phyloP scores from a whole-genome alignment of 73 alveolate species.

The Effrenium voratum region DNA sequence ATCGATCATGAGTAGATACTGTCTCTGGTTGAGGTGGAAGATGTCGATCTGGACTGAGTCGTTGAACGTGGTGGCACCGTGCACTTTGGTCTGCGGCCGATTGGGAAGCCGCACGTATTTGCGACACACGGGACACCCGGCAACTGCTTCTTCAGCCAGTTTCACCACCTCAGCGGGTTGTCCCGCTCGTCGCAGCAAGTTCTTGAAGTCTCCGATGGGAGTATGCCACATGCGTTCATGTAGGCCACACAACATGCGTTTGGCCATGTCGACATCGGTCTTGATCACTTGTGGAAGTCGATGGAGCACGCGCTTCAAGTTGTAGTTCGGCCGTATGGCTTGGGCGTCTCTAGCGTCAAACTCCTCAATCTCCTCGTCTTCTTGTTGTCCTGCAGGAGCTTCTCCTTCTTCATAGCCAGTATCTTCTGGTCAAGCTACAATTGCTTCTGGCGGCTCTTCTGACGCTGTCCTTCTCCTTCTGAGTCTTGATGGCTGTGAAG shows the following conservation, averaged over 20 bases:
- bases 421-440: no score
- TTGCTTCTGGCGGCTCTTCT: no score
- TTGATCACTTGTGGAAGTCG: not conserved
- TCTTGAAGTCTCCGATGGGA: not conserved
- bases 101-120: not conserved
- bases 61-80: not conserved
- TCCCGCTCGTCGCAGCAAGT: not conserved
- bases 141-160: not conserved
- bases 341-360: not conserved
- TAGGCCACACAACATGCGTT: not conserved
- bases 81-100: not conserved
- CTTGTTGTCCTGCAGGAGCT: not conserved
- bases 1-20: not conserved
- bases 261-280: not conserved
- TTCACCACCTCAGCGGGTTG: not conserved
- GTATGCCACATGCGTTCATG: conserved; percentile 20
- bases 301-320: not conserved
- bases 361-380: not conserved
- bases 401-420: not conserved
- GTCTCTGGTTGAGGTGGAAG: not conserved
- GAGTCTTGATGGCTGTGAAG: no score
- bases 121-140: not conserved
- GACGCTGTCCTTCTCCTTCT: no score
- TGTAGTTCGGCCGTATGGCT: not conserved
- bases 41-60: not conserved